Evolutionary conservation across 2,329 filamentous ascomycete genomes (phyloP).

Genomic region (Trichophyton schoenleinii): DNA sequence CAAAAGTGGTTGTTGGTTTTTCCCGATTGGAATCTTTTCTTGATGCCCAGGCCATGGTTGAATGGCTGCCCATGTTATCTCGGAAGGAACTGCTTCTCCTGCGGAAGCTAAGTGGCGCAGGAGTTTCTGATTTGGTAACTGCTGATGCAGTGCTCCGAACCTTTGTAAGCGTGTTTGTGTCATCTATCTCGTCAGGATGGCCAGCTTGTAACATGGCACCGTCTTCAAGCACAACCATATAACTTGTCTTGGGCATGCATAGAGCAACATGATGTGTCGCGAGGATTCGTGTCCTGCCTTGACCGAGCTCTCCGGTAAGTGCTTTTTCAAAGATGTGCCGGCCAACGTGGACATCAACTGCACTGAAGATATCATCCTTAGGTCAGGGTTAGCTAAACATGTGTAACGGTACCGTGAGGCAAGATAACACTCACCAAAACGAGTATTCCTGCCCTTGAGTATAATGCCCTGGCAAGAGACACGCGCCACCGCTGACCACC

Average conservation of each 20-base stretch:
- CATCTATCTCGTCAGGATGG: not conserved
- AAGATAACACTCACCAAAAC: slow-evolving; percentile 34
- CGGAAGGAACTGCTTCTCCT: not conserved
- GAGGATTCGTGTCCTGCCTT: slow-evolving; percentile 44
- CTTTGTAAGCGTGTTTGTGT: not conserved
- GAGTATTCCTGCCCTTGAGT: slow-evolving; percentile 43
- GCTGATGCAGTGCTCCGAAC: not conserved
- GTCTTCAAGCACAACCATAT: slow-evolving; percentile 3
- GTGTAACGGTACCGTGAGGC: not conserved
- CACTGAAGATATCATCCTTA: slow-evolving; percentile 42
- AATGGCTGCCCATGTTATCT: not conserved
- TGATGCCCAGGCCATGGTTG: slow-evolving; percentile 3
- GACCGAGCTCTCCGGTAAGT: slow-evolving; percentile 42
- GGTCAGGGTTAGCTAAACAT: not conserved
- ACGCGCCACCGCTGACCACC: slow-evolving; percentile 50
- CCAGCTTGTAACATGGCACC: not conserved
- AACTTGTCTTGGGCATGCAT: slow-evolving; percentile 30
- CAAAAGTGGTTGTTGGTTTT: not conserved
- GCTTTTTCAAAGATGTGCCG: slow-evolving; percentile 48
- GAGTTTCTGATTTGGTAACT: not conserved
- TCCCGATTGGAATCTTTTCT: not conserved
- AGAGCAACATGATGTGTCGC: slow-evolving; percentile 58
- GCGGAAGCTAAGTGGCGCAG: not conserved
- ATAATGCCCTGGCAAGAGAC: slow-evolving; percentile 48
- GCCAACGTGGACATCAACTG: slow-evolving; percentile 52